A percentile compares a stretch with the other conserved stretches of the same genome.
phyloP scores from a whole-genome alignment of 202 grass and related monocot genomes.

The Cymbopogon flexuosus region DNA sequence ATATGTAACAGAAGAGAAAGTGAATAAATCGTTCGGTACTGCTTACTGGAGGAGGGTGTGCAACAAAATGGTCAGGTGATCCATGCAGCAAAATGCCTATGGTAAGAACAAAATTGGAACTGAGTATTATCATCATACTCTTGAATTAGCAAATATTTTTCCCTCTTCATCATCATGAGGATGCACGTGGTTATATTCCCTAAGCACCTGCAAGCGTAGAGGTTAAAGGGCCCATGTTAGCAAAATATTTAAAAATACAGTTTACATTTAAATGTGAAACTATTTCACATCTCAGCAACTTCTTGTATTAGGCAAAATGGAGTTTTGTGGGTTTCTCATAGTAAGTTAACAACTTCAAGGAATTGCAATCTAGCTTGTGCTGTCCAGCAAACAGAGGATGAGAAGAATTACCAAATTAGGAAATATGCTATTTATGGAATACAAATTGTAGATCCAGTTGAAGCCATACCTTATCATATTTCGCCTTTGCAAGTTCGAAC shows the following conservation, averaged over 20 bases:
- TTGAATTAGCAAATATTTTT: conserved; percentile 93
- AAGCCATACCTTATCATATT: conserved; percentile 83
- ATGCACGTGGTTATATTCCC: conserved; percentile 98
- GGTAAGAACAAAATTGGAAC: neutral
- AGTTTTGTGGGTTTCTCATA: neutral
- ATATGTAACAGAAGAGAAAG: conserved; percentile 30
- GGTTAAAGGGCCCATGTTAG: conserved; percentile 8
- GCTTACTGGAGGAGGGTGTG: neutral
- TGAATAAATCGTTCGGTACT: conserved; percentile 23
- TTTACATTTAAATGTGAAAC: conserved; percentile 7
- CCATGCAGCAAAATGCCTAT: neutral
- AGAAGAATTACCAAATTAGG: neutral
- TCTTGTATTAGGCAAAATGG: neutral
- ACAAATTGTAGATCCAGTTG: conserved; percentile 15
- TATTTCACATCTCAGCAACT: neutral
- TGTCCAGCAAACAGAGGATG: neutral
- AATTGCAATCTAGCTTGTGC: neutral
- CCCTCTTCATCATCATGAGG: conserved; percentile 94
- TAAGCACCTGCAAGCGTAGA: conserved; percentile 57
- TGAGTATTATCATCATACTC: conserved; percentile 43
- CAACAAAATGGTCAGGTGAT: conserved; percentile 16
- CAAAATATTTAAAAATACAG: neutral
- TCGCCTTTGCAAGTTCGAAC: conserved; percentile 85
- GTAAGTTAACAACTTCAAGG: neutral
- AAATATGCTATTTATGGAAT: neutral